Evolutionary conservation across 371 early-diverging fungal genomes (phyloP).

Genomic region (Syncephalastrum monosporum): DNA sequence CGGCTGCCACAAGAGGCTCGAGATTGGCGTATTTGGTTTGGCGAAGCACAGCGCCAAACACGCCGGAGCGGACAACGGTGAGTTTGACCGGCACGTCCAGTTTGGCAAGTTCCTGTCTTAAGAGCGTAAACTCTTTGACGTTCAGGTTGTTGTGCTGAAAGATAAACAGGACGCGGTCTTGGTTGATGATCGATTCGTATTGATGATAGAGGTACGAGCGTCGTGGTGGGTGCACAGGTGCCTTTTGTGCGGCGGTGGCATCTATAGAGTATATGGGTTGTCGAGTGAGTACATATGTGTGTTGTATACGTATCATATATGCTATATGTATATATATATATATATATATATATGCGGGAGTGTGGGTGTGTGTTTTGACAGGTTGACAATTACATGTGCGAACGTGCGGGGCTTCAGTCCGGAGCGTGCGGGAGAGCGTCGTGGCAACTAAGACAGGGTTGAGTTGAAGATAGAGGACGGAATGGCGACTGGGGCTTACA

Average conservation of each 20-base stretch:
- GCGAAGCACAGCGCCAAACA: slow-evolving; percentile 54
- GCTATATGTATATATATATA: no score
- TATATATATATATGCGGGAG: no score
- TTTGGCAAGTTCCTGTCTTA: slow-evolving; percentile 53
- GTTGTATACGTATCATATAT: no score
- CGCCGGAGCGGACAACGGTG: slow-evolving; percentile 52
- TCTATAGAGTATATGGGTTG: slow-evolving; percentile 17
- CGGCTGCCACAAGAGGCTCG: slow-evolving; percentile 50
- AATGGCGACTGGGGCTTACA: no score
- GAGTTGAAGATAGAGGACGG: no score
- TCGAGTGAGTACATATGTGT: no score
- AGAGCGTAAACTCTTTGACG: slow-evolving; percentile 55
- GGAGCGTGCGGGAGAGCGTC: no score
- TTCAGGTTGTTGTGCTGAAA: slow-evolving; percentile 72
- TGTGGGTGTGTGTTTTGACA: no score
- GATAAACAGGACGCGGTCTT: slow-evolving; percentile 60
- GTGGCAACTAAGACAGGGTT: no score
- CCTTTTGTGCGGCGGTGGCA: slow-evolving; percentile 29
- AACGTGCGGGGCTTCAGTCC: no score
- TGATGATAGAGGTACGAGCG: slow-evolving; percentile 53
- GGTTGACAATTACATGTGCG: no score
- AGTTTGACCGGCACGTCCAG: slow-evolving; percentile 30
- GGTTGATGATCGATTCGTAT: slow-evolving; percentile 46
- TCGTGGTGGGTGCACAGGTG: slow-evolving; percentile 38
- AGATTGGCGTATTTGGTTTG: slow-evolving; percentile 58